phyloP scores from a whole-genome alignment of 2,329 filamentous ascomycete genomes.

The Aulographum hederae region DNA sequence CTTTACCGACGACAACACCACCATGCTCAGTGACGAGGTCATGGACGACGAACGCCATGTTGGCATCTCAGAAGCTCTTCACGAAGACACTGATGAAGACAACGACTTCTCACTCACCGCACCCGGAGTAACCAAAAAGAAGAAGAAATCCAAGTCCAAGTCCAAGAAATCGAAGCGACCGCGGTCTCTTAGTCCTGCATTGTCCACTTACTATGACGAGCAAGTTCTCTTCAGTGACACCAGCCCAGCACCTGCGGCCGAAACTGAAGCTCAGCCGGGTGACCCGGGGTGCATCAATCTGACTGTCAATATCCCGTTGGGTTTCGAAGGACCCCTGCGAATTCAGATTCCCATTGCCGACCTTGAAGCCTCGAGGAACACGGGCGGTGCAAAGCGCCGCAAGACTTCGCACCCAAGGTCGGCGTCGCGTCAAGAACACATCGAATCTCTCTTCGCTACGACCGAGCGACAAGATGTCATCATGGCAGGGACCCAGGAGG shows the following conservation, averaged over 20 bases:
- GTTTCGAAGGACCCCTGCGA: conserved; percentile 21
- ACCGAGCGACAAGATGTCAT: too few relatives aligned
- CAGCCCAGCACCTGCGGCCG: not conserved
- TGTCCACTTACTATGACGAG: not conserved
- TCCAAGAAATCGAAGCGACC: not conserved
- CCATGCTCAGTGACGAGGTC: conserved; percentile 4
- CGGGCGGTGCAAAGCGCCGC: not conserved
- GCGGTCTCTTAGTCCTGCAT: not conserved
- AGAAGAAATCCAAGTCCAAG: conserved; percentile 1
- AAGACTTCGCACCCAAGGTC: not conserved
- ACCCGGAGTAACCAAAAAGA: not conserved
- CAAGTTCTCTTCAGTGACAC: not conserved
- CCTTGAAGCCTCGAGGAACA: not conserved
- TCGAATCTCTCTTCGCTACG: too few relatives aligned
- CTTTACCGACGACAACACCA: too few relatives aligned
- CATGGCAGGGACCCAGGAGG: too few relatives aligned
- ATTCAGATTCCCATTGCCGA: conserved; percentile 1
- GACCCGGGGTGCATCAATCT: conserved; percentile 15
- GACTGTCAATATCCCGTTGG: conserved; percentile 26
- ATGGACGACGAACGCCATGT: not conserved
- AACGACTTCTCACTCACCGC: not conserved
- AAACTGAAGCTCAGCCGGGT: not conserved
- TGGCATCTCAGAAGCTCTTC: not conserved
- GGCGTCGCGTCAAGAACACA: too few relatives aligned
- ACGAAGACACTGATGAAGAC: conserved; percentile 6